Conservation (phyloP, 1,284 basidiomycete genomes). For the Tylopilus sp. region DNA sequence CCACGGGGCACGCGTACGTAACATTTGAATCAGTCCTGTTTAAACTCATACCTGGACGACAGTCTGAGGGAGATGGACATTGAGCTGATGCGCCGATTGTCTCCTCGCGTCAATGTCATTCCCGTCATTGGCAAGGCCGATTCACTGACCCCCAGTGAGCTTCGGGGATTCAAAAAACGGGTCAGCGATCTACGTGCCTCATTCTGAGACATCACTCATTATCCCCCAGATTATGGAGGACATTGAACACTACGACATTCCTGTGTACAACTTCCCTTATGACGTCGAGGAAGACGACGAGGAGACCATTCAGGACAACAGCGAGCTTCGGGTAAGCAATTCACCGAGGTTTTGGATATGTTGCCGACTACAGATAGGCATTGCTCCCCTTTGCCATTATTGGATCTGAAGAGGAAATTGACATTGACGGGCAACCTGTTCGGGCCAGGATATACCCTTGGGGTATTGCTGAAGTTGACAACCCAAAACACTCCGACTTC, state of each 20-base stretch:
- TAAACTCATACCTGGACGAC: constrained; percentile 2
- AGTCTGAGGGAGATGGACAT: constrained; percentile 98
- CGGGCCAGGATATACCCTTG: constrained; percentile 95
- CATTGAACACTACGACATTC: constrained; percentile 97
- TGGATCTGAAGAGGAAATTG: constrained; percentile 95
- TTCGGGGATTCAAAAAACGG: constrained; percentile 94
- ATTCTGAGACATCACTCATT: constrained; percentile 8
- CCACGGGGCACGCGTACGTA: constrained; percentile 72
- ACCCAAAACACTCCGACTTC: constrained; percentile 98
- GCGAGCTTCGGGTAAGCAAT: constrained; percentile 73
- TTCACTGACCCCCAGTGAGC: constrained; percentile 86
- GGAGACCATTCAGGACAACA: constrained; percentile 97
- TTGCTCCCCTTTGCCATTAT: constrained; percentile 96
- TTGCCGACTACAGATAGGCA: constrained; percentile 42
- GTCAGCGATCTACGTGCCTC: constrained; percentile 43
- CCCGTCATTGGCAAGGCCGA: constrained; percentile 98
- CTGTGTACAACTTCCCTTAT: constrained; percentile 99
- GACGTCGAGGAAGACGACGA: constrained; percentile 99
- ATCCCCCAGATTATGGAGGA: constrained; percentile 89
- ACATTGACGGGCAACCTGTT: constrained; percentile 86
- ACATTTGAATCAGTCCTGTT: neutral
- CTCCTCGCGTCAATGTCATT: constrained; percentile 97
- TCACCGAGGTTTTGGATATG: neutral
- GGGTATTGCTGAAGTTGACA: constrained; percentile 98
- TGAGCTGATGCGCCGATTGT: constrained; percentile 94